A percentile compares a stretch with the other conserved stretches of the same genome.
These are phyloP conservation scores for Eimeria maxima DNA, from an alignment of 169 alveolate genomes.

Conservation along the genomic window DNA sequence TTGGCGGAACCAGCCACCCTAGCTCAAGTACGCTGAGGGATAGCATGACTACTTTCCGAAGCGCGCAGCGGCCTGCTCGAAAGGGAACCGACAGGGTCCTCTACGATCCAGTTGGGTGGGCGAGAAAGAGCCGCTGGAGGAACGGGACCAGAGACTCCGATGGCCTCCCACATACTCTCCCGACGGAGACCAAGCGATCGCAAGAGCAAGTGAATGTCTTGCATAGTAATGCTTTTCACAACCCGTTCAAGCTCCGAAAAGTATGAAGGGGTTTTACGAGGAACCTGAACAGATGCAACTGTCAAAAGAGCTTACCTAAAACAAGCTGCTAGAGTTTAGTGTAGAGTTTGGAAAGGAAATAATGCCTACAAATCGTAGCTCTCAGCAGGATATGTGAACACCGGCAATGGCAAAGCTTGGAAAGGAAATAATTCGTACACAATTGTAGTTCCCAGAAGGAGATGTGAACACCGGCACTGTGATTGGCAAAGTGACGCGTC, in stretches of 20 bases:
- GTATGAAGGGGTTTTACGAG: slow-evolving; percentile 70
- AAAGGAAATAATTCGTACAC: not conserved
- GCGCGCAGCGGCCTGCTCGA: slow-evolving; percentile 54
- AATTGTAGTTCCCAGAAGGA: not conserved
- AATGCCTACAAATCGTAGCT: not conserved
- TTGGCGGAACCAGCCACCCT: not conserved
- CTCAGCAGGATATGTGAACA: not conserved
- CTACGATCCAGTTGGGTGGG: not conserved
- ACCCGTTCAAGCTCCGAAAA: slow-evolving; percentile 61
- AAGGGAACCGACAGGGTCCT: not conserved
- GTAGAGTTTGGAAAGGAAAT: not conserved
- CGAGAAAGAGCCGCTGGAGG: slow-evolving; percentile 70
- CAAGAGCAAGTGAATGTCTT: slow-evolving; percentile 68
- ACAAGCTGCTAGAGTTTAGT: not conserved
- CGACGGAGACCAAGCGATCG: slow-evolving; percentile 73
- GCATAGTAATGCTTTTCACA: slow-evolving; percentile 74
- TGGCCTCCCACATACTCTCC: slow-evolving; percentile 74
- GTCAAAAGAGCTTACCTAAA: not conserved
- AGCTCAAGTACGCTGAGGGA: not conserved
- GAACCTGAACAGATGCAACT: slow-evolving; percentile 43
- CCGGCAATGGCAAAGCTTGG: not conserved
- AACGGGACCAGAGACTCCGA: slow-evolving; percentile 79
- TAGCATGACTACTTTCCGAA: not conserved
- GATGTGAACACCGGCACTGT: not conserved
- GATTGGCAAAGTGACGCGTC: not conserved